These are phyloP conservation scores for Epichloe aotearoae DNA, from an alignment of 2,329 filamentous ascomycete species.

Conservation along the genomic window DNA sequence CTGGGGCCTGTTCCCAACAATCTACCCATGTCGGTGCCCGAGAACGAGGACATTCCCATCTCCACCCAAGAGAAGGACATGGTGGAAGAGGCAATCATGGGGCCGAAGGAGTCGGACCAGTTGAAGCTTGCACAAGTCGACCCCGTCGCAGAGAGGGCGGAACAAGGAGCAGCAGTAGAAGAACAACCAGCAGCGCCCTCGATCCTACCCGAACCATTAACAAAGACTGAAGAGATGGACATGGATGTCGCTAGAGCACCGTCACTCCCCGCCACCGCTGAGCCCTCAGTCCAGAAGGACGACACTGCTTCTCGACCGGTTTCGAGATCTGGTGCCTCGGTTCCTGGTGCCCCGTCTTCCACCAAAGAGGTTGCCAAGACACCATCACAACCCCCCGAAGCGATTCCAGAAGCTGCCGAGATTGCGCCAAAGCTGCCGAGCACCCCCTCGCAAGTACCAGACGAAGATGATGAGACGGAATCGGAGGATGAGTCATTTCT, in stretches of 20 bases:
- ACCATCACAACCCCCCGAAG: background rate
- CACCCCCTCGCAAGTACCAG: slow-evolving; percentile 35
- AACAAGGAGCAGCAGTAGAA: background rate
- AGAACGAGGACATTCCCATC: background rate
- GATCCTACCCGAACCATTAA: slow-evolving; percentile 7
- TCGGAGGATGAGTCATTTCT: slow-evolving; percentile 39
- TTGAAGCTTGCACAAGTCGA: background rate
- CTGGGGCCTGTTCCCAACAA: slow-evolving; percentile 20
- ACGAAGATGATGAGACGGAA: slow-evolving; percentile 40
- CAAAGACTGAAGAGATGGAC: slow-evolving; percentile 29
- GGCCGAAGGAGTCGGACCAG: background rate
- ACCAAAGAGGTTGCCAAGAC: background rate
- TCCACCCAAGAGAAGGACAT: background rate
- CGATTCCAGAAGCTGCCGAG: slow-evolving; percentile 16
- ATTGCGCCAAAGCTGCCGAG: slow-evolving; percentile 24
- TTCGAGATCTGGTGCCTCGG: slow-evolving; percentile 2
- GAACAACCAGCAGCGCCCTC: background rate
- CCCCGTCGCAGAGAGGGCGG: background rate
- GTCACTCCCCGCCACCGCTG: background rate
- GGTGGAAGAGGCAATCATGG: background rate
- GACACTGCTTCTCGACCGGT: background rate
- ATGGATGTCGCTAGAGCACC: slow-evolving; percentile 15
- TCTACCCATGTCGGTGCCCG: slow-evolving; percentile 3
- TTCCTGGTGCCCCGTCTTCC: background rate
- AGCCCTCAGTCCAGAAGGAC: background rate